Conservation (phyloP, 768 basidiomycete species). For the Exsudoporus frostii region DNA sequence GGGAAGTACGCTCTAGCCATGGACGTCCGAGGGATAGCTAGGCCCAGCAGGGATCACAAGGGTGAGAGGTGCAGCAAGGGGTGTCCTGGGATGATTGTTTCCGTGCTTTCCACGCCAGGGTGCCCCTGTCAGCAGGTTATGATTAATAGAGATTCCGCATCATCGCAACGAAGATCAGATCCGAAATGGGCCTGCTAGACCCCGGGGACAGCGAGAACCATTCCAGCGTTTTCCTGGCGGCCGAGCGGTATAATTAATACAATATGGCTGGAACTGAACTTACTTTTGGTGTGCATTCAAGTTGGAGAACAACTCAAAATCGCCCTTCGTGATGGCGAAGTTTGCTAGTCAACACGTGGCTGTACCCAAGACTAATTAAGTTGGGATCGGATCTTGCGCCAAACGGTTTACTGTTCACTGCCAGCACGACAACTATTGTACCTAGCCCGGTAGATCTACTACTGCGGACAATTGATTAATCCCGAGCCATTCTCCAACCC, state of each 20-base stretch:
- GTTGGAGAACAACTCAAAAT: background rate
- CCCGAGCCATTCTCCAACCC: background rate
- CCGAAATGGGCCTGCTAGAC: constrained; percentile 11
- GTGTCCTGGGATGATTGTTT: constrained; percentile 14
- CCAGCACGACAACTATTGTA: constrained; percentile 3
- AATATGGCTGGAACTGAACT: background rate
- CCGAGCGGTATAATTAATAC: background rate
- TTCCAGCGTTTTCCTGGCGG: background rate
- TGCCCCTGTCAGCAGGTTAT: constrained; percentile 27
- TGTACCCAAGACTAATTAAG: constrained; percentile 4
- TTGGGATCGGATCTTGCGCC: constrained; percentile 4
- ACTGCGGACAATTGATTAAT: background rate
- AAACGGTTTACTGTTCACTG: background rate
- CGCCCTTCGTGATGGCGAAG: background rate
- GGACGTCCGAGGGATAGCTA: constrained; percentile 18
- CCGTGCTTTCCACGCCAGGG: constrained; percentile 26
- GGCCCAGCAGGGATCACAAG: constrained; percentile 7
- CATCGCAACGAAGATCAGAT: constrained; percentile 29
- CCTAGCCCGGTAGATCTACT: no score
- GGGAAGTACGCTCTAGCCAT: background rate
- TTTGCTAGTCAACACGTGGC: constrained; percentile 14
- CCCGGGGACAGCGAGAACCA: constrained; percentile 15
- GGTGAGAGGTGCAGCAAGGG: constrained; percentile 18
- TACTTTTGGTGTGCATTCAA: background rate
- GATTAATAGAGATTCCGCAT: constrained; percentile 13